Percentiles rank a stretch among this genome's conserved stretches.
Conservation (phyloP, 2,329 filamentous ascomycete species). For the Penicillium digitatum region DNA sequence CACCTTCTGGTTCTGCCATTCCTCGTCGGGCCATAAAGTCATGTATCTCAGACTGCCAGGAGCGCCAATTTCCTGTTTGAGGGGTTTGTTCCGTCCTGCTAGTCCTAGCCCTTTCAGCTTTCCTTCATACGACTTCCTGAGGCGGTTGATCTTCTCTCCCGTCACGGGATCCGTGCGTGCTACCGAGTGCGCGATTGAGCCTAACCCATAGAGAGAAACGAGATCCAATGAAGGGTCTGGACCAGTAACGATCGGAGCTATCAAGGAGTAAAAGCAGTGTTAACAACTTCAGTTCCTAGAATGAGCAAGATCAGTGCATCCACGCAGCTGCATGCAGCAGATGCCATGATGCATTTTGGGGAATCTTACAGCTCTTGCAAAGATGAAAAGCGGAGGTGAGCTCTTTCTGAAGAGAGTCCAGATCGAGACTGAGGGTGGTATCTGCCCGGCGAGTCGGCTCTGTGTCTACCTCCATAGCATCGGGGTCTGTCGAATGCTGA, state of each 20-base stretch:
- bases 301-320: slow-evolving; percentile 25
- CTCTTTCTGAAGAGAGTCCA: slow-evolving; percentile 45
- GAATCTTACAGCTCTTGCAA: slow-evolving; percentile 50
- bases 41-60: slow-evolving; percentile 40
- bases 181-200: slow-evolving; percentile 55
- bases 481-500: slow-evolving; percentile 20
- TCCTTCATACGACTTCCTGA: slow-evolving; percentile 54
- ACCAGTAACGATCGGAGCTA: slow-evolving; percentile 48
- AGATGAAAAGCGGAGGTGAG: slow-evolving; percentile 48
- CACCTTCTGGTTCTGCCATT: slow-evolving; percentile 50
- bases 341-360: slow-evolving; percentile 40
- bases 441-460: slow-evolving; percentile 21
- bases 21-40: slow-evolving; percentile 49
- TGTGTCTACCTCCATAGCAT: slow-evolving; percentile 42
- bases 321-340: slow-evolving; percentile 28
- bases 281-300: slow-evolving; percentile 40
- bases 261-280: slow-evolving; percentile 36
- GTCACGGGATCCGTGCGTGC: slow-evolving; percentile 57
- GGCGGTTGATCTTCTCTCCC: slow-evolving; percentile 62
- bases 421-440: slow-evolving; percentile 28
- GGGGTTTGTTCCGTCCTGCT: slow-evolving; percentile 48
- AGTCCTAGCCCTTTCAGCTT: slow-evolving; percentile 48
- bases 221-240: slow-evolving; percentile 58
- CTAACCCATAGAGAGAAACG: slow-evolving; percentile 56
- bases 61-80: slow-evolving; percentile 42